Evolutionary conservation across 345 rosid species (phyloP), one percentile per base, ranked within the genome.

Genomic region (Moringa oleifera): DNA sequence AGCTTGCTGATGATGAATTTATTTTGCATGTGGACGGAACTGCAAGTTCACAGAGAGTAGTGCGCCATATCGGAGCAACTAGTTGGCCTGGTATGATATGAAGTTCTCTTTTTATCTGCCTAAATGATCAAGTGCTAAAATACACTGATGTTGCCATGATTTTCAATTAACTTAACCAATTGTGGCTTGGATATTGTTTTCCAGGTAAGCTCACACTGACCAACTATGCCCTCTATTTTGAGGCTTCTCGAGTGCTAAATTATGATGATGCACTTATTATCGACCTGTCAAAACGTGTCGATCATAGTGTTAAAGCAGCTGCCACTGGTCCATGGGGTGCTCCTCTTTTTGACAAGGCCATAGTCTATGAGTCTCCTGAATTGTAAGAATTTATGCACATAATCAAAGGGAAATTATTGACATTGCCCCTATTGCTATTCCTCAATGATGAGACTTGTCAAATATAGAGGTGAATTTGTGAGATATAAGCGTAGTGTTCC

Each of bases 251-350:
- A 36, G 82, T 80, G 23, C 56, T 93, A 68, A 74, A 71, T 2
- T 88, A 88, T 58, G 96, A 86, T 61, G 88, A 88, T 71, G 99
- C 96, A 31, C 65, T 94, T 59, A 86, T 90, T 79, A 82, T 90
- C 25, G 92, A 86, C 69, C 95, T 94, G 51, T 82, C 93, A 2
- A 85, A 73, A 62, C 78, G 79, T 52, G 53, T 18, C 9, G 76
- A 70, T 25, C 85, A 75, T 31, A 62, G 68, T 0, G 58, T 81
- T 53, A 88, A 85, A 73, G 85, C 99, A 57, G 63, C 74, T 28
- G 87, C 96, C 37, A 86, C 96, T 19, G 96, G 99, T 60, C 99
- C 99, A n/a, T 90, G 88, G 83, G 97, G 99, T 56, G 96, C 95
- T 66, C 97, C 97, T 3, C 88, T 94, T 64, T 94, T 85, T 53